A percentile compares a stretch with the other conserved stretches of the same genome.
phyloP scores from a whole-genome alignment of 1,284 basidiomycete species.

The Ustilago bromivora region DNA sequence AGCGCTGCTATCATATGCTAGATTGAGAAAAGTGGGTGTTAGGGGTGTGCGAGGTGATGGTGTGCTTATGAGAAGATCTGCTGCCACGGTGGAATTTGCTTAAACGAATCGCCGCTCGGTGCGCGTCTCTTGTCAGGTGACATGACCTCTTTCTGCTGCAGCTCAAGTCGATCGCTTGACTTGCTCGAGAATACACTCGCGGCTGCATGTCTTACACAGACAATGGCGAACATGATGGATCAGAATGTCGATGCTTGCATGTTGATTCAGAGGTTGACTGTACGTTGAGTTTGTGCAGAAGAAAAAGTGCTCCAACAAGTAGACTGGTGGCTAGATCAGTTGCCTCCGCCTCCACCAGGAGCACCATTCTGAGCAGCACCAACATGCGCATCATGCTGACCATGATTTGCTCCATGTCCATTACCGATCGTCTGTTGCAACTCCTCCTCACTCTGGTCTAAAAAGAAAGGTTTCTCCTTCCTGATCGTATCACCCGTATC shows the following conservation, averaged over 20 bases:
- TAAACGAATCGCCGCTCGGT: background rate
- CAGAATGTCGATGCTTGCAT: background rate
- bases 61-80: background rate
- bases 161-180: background rate
- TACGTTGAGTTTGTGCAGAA: background rate
- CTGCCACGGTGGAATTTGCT: background rate
- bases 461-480: constrained; percentile 14
- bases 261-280: background rate
- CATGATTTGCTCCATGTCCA: background rate
- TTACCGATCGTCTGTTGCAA: background rate
- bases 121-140: background rate
- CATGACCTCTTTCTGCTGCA: background rate
- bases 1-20: constrained; percentile 1
- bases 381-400: background rate
- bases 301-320: background rate
- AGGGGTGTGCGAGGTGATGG: background rate
- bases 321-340: background rate
- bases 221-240: background rate
- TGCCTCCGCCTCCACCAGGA: background rate
- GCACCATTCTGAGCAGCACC: background rate
- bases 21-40: background rate
- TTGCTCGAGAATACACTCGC: background rate
- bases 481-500: constrained; percentile 22
- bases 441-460: constrained; percentile 18
- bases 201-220: background rate